Conservation (phyloP, 768 basidiomycete genomes). For the Boletus reticulatus region DNA sequence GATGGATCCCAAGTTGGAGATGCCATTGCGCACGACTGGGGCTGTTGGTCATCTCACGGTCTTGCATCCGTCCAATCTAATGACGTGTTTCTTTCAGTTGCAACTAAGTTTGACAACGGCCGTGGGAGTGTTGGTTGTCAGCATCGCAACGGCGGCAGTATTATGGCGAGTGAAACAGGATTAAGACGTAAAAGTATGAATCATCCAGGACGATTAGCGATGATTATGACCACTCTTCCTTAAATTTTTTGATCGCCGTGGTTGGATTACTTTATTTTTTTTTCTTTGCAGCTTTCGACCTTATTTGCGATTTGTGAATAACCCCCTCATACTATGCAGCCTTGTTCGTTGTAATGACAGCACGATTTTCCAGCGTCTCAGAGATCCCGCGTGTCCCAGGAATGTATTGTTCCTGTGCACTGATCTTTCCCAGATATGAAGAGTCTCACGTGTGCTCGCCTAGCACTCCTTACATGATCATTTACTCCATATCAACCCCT, state of each 20-base stretch:
- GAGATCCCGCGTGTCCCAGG: too few species aligned
- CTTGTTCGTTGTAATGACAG: constrained; percentile 16
- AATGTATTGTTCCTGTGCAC: neutral
- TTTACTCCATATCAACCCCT: too few species aligned
- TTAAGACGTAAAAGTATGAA: constrained; percentile 16
- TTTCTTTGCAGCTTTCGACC: constrained; percentile 10
- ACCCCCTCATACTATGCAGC: constrained; percentile 18
- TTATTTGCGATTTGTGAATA: constrained; percentile 26
- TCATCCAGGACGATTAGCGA: constrained; percentile 15
- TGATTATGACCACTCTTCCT: constrained; percentile 11
- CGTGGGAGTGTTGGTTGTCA: constrained; percentile 61
- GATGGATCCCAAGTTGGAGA: constrained; percentile 16
- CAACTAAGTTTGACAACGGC: constrained; percentile 44
- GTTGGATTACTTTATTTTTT: constrained; percentile 32
- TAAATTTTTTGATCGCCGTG: neutral
- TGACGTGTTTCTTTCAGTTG: constrained; percentile 26
- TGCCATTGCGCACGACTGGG: constrained; percentile 21
- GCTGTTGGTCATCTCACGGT: constrained; percentile 29
- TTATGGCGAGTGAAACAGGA: constrained; percentile 65
- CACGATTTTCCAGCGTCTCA: neutral
- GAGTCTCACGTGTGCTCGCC: too few species aligned
- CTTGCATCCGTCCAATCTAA: constrained; percentile 12
- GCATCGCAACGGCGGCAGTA: constrained; percentile 70
- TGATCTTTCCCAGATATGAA: too few species aligned
- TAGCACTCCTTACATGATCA: too few species aligned